A percentile compares a stretch with the other conserved stretches of the same genome.
These are phyloP conservation scores for Piper betle DNA, from an alignment of 164 flowering plant genomes.

Conservation along the genomic window DNA sequence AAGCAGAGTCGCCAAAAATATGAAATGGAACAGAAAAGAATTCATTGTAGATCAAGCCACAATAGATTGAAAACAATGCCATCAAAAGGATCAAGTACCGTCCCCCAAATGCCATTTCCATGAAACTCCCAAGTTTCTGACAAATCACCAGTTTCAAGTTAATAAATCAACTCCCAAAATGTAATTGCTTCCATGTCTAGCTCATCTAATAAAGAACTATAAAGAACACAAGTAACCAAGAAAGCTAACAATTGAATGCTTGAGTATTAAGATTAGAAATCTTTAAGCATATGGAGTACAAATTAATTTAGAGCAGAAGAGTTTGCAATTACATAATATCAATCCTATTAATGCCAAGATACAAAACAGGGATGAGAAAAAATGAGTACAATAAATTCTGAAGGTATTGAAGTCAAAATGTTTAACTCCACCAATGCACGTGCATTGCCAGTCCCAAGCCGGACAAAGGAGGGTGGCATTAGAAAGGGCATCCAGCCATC, in stretches of 20 bases:
- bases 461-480: too few species aligned
- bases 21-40: conserved; percentile 89
- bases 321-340: too few species aligned
- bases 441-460: too few species aligned
- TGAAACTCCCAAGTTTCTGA: conserved; percentile 92
- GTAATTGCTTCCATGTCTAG: neutral
- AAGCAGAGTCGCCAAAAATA: conserved; percentile 80
- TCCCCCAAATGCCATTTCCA: conserved; percentile 96
- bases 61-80: conserved; percentile 86
- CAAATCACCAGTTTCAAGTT: neutral
- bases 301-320: too few species aligned
- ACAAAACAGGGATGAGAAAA: too few species aligned
- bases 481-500: too few species aligned
- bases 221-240: neutral
- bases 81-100: conserved; percentile 82
- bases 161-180: neutral
- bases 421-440: too few species aligned
- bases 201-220: too few species aligned
- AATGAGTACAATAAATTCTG: too few species aligned
- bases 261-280: neutral
- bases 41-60: conserved; percentile 91
- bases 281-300: neutral
- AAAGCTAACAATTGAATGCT: neutral
- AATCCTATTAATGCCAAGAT: too few species aligned
- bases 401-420: too few species aligned